phyloP scores from a whole-genome alignment of 768 basidiomycete species.

The Phylloporus arenicola region DNA sequence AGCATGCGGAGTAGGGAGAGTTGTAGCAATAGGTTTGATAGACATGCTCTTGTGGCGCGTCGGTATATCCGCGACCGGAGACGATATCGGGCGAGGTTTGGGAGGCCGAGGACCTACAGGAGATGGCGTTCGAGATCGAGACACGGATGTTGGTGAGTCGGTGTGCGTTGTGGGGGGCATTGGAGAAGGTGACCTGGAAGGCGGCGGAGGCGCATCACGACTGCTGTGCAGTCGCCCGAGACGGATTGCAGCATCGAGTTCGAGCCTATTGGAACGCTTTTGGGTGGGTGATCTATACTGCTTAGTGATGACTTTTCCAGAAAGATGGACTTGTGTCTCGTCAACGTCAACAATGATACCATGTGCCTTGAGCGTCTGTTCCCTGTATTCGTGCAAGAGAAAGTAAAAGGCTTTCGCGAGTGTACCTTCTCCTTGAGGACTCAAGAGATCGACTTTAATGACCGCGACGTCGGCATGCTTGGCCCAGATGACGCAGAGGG shows the following conservation, averaged over 20 bases:
- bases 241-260: slow-evolving; percentile 6
- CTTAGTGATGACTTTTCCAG: slow-evolving; percentile 33
- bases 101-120: slow-evolving; percentile 48
- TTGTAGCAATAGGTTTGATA: slow-evolving; percentile 19
- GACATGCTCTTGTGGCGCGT: slow-evolving; percentile 31
- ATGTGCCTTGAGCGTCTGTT: slow-evolving; percentile 53
- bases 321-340: slow-evolving; percentile 10
- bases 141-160: slow-evolving; percentile 19
- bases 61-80: slow-evolving; percentile 24
- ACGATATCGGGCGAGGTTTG: slow-evolving; percentile 27
- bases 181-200: slow-evolving; percentile 29
- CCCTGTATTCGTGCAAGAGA: slow-evolving; percentile 70
- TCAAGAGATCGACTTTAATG: slow-evolving; percentile 63
- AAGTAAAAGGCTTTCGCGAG: slow-evolving; percentile 89
- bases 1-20: slow-evolving; percentile 13
- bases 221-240: slow-evolving; percentile 15
- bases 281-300: slow-evolving; percentile 39
- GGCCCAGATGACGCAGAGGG: slow-evolving; percentile 80
- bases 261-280: slow-evolving; percentile 23
- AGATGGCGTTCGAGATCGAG: slow-evolving; percentile 42
- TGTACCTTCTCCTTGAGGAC: slow-evolving; percentile 61
- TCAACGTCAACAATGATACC: slow-evolving; percentile 40
- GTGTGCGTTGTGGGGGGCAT: slow-evolving; percentile 4
- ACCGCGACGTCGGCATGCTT: slow-evolving; percentile 55
- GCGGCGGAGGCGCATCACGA: slow-evolving; percentile 26